phyloP scores from a whole-genome alignment of 805 yeast genomes.

The Candida jianshihensis region DNA sequence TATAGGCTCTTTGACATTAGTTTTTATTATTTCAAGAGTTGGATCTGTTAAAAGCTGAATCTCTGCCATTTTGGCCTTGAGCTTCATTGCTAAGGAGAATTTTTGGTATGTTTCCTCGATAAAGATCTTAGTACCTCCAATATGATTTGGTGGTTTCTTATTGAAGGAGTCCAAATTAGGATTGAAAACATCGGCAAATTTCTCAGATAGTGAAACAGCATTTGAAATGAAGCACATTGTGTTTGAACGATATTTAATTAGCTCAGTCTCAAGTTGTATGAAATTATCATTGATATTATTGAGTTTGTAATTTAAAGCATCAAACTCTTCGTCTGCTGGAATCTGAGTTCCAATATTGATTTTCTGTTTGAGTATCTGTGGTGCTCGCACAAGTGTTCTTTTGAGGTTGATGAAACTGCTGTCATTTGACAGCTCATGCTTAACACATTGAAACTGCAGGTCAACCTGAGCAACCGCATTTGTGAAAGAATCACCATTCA shows the following conservation, averaged over 20 bases:
- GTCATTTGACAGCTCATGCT: constrained; percentile 20
- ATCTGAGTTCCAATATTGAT: constrained; percentile 62
- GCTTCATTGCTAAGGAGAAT: background rate
- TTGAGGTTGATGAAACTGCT: constrained; percentile 36
- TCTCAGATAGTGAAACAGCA: constrained; percentile 2
- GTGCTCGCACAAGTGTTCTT: constrained; percentile 77
- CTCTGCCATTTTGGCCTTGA: constrained; percentile 7
- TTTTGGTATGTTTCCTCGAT: background rate
- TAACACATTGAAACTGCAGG: constrained; percentile 17
- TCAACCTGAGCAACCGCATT: constrained; percentile 1
- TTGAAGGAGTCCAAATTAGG: constrained; percentile 8
- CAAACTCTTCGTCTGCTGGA: constrained; percentile 39
- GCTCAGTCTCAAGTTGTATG: constrained; percentile 10
- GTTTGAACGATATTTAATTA: constrained; percentile 4
- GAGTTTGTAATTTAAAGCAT: constrained; percentile 3
- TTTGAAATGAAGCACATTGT: constrained; percentile 5
- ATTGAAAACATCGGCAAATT: constrained; percentile 7
- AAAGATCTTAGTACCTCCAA: no score
- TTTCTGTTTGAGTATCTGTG: constrained; percentile 84
- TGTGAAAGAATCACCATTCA: background rate
- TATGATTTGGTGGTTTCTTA: no score
- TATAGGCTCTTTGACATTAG: constrained; percentile 20
- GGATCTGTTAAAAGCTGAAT: constrained; percentile 2
- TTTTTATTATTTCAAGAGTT: constrained; percentile 22
- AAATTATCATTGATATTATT: constrained; percentile 1